These are phyloP conservation scores for Exophiala oligosperma DNA, from an alignment of 2,329 filamentous ascomycete species.

Conservation along the genomic window DNA sequence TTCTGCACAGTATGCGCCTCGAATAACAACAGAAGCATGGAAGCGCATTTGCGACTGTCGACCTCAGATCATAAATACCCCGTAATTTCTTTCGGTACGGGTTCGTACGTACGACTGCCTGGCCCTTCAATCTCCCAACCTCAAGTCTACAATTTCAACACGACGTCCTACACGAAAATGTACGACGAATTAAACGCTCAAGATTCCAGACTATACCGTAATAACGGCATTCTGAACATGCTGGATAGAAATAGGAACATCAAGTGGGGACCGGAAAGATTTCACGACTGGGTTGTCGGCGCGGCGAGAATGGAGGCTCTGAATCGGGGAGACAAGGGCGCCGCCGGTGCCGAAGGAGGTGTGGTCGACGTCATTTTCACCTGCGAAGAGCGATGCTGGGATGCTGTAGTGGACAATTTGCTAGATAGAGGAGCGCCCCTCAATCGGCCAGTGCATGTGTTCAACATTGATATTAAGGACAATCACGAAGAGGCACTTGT, in stretches of 20 bases:
- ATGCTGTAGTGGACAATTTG: conserved; percentile 92
- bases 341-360: conserved; percentile 78
- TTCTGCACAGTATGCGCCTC: conserved; percentile 99
- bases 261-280: conserved; percentile 94
- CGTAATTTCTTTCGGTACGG: conserved; percentile 97
- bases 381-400: conserved; percentile 97
- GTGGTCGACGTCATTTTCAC: conserved; percentile 94
- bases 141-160: conserved; percentile 98
- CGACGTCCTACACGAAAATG: conserved; percentile 91
- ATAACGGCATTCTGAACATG: conserved; percentile 95
- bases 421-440: conserved; percentile 80
- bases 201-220: conserved; percentile 81
- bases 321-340: conserved; percentile 69
- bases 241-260: conserved; percentile 85
- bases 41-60: conserved; percentile 92
- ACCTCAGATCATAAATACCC: conserved; percentile 80
- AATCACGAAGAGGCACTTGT: conserved; percentile 95
- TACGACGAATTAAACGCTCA: conserved; percentile 86
- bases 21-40: conserved; percentile 99
- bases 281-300: conserved; percentile 95
- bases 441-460: conserved; percentile 92
- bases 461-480: conserved; percentile 98
- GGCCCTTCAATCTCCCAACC: conserved; percentile 89
- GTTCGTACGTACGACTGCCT: conserved; percentile 87
- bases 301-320: conserved; percentile 76